Evolutionary conservation across 1,139 yeast genomes (phyloP), one percentile per base, ranked within the genome.

Genomic region (Blastobotrys illinoisensis): DNA sequence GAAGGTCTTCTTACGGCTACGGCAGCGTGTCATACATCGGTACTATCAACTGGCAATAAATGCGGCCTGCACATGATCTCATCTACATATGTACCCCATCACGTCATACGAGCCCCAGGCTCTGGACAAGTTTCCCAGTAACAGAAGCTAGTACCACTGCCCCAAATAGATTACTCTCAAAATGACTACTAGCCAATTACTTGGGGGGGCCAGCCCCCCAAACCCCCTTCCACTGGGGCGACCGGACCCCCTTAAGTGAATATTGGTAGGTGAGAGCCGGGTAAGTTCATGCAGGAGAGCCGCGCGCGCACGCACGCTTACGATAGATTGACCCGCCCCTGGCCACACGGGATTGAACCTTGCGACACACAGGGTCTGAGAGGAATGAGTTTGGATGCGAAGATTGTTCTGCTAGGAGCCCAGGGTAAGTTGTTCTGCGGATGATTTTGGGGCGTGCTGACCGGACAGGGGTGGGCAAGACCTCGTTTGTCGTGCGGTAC

Each of bases 401-500:
- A 70, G 58, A 69, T 70, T 52, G 74, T 70, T 56, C 66, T 70
- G 47, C 63, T 70, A 36, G 74, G 74, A 23, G 65, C 73, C 18
- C 73, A 70, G 57, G 74, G 71, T 62, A 55, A 24, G 67, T 58
- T 26, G 32, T 3, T 11, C 6, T 11, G 32, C 13, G 32, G 32
- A 11, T 5, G 32, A n/a, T n/a, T n/a, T 9, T 26, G 13, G 11
- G 32, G 9, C 9, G 4, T 5, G 32, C 23, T 21, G 23, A 21
- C 23, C 32, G 32, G 9, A 9, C 91, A 14, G 96, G 97, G 1
- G 97, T 90, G 44, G 97, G 97, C 51, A 90, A 90, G 64, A 88
- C 96, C 0, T 88, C 96, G 1, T 79, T 90, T 47, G 97, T 90
- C 36, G 79, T 89, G 62, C 79, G 97, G 62, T 90, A 89, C 72